Evolutionary conservation across 176 grass and related monocot species (phyloP), one percentile per base, ranked within the genome.

Genomic region (Avena atlantica): DNA sequence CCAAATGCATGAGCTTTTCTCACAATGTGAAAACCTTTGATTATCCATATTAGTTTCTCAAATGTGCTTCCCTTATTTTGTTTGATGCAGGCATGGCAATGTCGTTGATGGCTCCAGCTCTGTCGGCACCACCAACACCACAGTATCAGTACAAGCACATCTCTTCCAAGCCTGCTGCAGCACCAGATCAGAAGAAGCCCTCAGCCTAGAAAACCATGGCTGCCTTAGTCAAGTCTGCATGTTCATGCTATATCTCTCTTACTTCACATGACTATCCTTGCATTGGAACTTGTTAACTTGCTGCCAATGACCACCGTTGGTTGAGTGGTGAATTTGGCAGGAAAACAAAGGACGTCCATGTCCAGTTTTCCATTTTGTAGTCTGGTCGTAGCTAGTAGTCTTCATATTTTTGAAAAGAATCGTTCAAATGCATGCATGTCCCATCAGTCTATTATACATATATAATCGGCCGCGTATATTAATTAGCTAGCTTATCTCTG

Each of bases 81-180:
- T 42, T 3, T 1, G 63, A 7, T 71, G 31, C 84, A 90, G 89
- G 86, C 20, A 69, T 88, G 61, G 76, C 86, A 11, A 76, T 88
- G 76, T 69, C 89, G 13, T 50, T 81, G 29, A 45, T 86, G 25
- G 27, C 81, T 71, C 82, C 86, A 81, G 42, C 86, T 55, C 82
- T 27, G 62, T 51, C 12, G 17, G 19, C 80, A 8, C 17, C 89
- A 5, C 13, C 89, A 12, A 53, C 81, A 8, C 70, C 70, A 17
- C 90, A 81, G 44, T 91, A 81, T 11, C 90, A 88, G 70, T 85
- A 71, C 69, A 91, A 62, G 31, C 61, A 85, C 21, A n/a, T 88
- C 61, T 48, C 90, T 72, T 69, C 89, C 21, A 88, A 40, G 12
- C 50, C 72, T 0, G 70, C 69, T 61, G 86, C 89, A 75, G 77